Conservation (phyloP, 2,329 filamentous ascomycete genomes). For the Plenodomus tracheiphilus region DNA sequence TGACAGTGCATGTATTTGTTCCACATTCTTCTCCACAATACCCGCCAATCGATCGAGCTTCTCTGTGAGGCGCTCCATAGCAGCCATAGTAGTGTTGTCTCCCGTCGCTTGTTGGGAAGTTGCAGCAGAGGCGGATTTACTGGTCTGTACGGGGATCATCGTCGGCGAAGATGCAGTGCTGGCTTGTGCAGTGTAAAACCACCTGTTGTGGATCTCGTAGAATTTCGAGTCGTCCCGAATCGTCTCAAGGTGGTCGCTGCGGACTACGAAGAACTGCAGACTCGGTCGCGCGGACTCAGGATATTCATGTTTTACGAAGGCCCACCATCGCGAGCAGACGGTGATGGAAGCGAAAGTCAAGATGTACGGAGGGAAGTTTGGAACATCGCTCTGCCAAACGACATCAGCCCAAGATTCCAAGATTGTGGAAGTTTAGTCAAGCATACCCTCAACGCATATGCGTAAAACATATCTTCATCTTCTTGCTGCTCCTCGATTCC, state of each 20-base stretch:
- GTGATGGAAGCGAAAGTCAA: conserved; percentile 40
- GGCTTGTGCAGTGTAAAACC: conserved; percentile 39
- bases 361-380: conserved; percentile 37
- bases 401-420: background rate
- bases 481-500: conserved; percentile 9
- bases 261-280: conserved; percentile 40
- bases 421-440: background rate
- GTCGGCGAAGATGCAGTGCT: conserved; percentile 21
- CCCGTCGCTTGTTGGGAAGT: conserved; percentile 6
- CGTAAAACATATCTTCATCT: conserved; percentile 36
- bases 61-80: conserved; percentile 27
- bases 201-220: conserved; percentile 34
- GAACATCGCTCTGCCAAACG: conserved; percentile 30
- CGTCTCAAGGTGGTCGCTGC: conserved; percentile 39
- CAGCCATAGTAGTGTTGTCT: conserved; percentile 12
- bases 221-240: conserved; percentile 38
- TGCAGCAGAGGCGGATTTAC: conserved; percentile 24
- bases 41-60: conserved; percentile 31
- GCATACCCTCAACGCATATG: conserved; percentile 40
- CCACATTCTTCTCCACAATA: conserved; percentile 35
- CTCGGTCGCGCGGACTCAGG: conserved; percentile 34
- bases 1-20: conserved; percentile 38
- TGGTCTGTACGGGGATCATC: conserved; percentile 37
- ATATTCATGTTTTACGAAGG: conserved; percentile 36
- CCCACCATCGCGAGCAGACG: conserved; percentile 40